Base-by-base conservation (phyloP, 352 stramenopile species). In the Phytophthora fragariaefolia region DNA sequence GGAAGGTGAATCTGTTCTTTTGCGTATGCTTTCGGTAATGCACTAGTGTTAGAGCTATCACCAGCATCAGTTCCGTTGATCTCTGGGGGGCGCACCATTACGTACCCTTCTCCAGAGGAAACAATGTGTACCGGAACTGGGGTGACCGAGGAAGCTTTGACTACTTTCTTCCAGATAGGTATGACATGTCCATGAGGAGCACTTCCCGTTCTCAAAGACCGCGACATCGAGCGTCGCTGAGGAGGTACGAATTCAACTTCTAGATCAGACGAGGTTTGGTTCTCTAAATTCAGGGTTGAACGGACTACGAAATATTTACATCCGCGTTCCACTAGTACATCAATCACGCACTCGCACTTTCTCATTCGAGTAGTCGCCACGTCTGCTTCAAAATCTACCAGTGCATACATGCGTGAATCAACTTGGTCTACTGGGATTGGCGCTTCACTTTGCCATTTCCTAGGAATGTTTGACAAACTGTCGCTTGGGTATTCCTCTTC, bases 301-400 rank as follows among this genome's bases (percentile, higher is more conserved):
- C 88, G 86, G 17, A 96, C 85, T 18, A 95, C 84, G 54, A 96
- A 93, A 58, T 91, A 87, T 61, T 96, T 96, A 71, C 85, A 93
- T n/a, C 89, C 89, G 40, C 82, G 83, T 54, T 96, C 84, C 7
- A 96, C 80, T 12, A 93, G 58, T 4, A 96, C 87, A 48, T 95
- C 89, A 56, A 96, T 92, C 28, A 93, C 80, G 49, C 87, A 95
- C 63, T 96, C 89, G 32, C 87, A 95, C 50, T 92, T 92, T 36
- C 80, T 77, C 66, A 89, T 83, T 36, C 69, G 68, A 5, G 68
- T 71, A 2, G 74, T 72, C 4, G 71, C 65, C 17, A 69, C 58
- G 32, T 92, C 84, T 3, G 71, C 69, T 71, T 92, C 78, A 43
- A 76, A 63, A 54, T 93, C 84, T 20, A 92, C 80, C 5, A 95